A percentile compares a stretch with the other conserved stretches of the same genome.
Evolutionary conservation across 306 rosid species (phyloP).

Genomic region (Fragaria nilgerrensis): DNA sequence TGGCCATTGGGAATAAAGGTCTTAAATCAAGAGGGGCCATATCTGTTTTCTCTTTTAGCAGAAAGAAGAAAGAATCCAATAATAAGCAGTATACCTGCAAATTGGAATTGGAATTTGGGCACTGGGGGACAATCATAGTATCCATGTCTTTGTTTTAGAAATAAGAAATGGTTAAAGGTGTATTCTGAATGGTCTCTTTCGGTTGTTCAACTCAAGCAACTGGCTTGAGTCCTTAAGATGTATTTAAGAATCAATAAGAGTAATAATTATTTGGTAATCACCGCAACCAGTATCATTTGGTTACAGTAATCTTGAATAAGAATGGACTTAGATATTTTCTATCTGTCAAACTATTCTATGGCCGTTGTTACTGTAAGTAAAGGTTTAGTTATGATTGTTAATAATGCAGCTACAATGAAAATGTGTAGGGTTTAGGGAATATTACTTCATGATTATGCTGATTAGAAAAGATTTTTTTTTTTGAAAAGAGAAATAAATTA

Average conservation of each 20-base stretch:
- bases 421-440: slow-evolving; percentile 17
- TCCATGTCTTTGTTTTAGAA: slow-evolving; percentile 15
- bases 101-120: slow-evolving; percentile 40
- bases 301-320: too few species aligned
- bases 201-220: slow-evolving; percentile 3
- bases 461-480: background rate
- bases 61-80: slow-evolving; percentile 61
- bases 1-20: slow-evolving; percentile 66
- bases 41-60: slow-evolving; percentile 39
- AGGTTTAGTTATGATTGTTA: slow-evolving; percentile 28
- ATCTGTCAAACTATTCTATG: background rate
- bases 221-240: background rate
- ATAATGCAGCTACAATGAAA: slow-evolving; percentile 15
- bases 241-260: background rate
- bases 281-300: background rate
- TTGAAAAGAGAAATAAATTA: too few species aligned
- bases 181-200: slow-evolving; percentile 34
- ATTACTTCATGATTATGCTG: slow-evolving; percentile 37
- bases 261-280: background rate
- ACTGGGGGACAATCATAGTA: slow-evolving; percentile 45
- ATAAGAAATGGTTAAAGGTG: slow-evolving; percentile 29
- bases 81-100: background rate
- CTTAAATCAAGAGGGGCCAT: slow-evolving; percentile 21
- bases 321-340: background rate
- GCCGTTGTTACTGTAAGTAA: slow-evolving; percentile 15